These are phyloP conservation scores for Brettanomyces bruxellensis DNA, from an alignment of 805 yeast genomes.

Conservation along the genomic window DNA sequence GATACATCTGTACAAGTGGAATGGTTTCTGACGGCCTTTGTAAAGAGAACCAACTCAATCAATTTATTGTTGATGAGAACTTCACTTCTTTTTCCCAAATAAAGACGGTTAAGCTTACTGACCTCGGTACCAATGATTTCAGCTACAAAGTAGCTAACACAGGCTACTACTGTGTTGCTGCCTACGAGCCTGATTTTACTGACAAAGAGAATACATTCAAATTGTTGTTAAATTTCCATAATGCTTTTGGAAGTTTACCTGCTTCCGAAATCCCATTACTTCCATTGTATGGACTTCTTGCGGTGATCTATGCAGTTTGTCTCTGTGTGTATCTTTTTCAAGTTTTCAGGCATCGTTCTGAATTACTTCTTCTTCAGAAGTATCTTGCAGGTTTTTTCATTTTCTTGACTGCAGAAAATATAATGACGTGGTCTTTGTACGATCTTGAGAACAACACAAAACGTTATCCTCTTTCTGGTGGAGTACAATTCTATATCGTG, in stretches of 20 bases:
- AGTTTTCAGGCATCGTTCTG: conserved; percentile 77
- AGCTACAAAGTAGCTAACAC: conserved; percentile 62
- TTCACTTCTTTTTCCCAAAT: conserved; percentile 40
- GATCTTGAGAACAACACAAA: conserved; percentile 61
- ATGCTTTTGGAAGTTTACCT: conserved; percentile 82
- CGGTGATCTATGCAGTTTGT: conserved; percentile 74
- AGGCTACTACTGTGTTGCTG: conserved; percentile 88
- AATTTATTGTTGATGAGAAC: conserved; percentile 47
- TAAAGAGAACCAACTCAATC: conserved; percentile 41
- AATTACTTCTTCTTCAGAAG: conserved; percentile 81
- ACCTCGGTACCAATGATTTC: conserved; percentile 51
- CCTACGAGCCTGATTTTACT: conserved; percentile 37
- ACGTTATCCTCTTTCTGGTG: conserved; percentile 25
- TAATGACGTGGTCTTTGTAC: conserved; percentile 86
- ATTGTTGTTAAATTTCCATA: conserved; percentile 75
- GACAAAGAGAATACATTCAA: conserved; percentile 33
- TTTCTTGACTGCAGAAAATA: conserved; percentile 75
- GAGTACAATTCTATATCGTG: conserved; percentile 64
- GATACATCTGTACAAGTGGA: conserved; percentile 67
- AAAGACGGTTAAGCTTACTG: conserved; percentile 43
- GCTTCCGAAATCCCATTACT: conserved; percentile 89
- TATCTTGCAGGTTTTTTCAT: conserved; percentile 81
- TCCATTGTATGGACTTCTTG: conserved; percentile 78
- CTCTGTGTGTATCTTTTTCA: conserved; percentile 79
- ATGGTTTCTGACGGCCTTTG: conserved; percentile 57